Base-by-base conservation (phyloP, 495 filamentous ascomycete genomes). In the Daldinia grandis region DNA sequence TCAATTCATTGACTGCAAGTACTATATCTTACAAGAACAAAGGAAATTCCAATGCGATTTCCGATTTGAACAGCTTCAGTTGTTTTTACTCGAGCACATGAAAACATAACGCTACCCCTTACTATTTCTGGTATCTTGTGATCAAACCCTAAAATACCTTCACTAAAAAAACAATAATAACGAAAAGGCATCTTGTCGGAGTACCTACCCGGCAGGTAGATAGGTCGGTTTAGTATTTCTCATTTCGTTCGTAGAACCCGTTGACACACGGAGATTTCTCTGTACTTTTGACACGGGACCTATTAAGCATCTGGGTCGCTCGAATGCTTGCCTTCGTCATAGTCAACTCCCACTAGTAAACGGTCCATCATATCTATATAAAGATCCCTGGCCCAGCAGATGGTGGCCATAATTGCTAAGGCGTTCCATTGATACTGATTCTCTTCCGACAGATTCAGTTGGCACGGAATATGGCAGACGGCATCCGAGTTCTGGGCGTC, bases 391-490 rank as follows among this genome's bases (percentile, higher is more conserved):
- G 75, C 75, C 75, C 75, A 77, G 24, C 75, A 77, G 21, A 76
- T 49, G n/a, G 75, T 77, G 12, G 69, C 73, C 64, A 77, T 58
- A 15, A 77, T 72, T 17, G 75, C 75, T 51, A 77, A 54, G 10
- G 75, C 69, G 49, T 77, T 77, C 75, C 75, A 77, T 30, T 75
- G 73, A 19, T 74, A 56, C 55, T 77, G 75, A 30, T 69, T 75
- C 50, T 25, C 62, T 58, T 76, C 75, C 17, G 70, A 74, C 33
- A 77, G 58, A 44, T 77, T 68, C 21, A 77, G 59, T 31, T 72
- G 73, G 33, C 68, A 74, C 25, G 75, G 70, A 17, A 77, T 62
- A 12, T 72, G 70, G 15, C 71, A 74, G n/a, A 40, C 37, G 19
- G 75, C 73, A 1, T 54, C 21, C 28, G 70, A 65, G 21, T 76